Evolutionary conservation across 805 yeast genomes (phyloP), one percentile per base, ranked within the genome.

Genomic region (Kodamaea laetipori): DNA sequence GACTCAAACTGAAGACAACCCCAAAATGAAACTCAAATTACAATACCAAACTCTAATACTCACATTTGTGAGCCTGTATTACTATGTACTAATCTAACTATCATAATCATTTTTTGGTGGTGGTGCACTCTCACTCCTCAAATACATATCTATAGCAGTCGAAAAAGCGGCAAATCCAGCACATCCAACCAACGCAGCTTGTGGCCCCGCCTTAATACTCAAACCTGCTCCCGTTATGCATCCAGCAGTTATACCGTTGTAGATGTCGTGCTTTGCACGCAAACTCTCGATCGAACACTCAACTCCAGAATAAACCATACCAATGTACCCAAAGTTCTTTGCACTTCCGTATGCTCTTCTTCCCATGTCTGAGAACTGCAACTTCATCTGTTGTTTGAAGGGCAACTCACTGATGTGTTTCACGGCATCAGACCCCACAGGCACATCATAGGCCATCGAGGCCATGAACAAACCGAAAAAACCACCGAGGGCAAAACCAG

Each of bases 121-220:
- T 37, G 78, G 77, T 3, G 83, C 82, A 59, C 83, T 77, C 53
- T 90, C 97, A 54, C 86, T 81, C 54, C 90, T 78, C 84, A 90
- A 76, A 56, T 90, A 90, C 52, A 86, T 61, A 60, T 90, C 97
- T 46, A 90, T 80, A 5, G 95, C 96, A 3, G 89, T 82, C 44
- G 95, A 84, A 63, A 94, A 94, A 6, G 94, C 96, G 2, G 98
- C 97, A 70, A 94, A 94, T 6, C 97, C 99, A 19, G 95, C 97
- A 73, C 98, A 94, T 1, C 99, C 99, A 46, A 90, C 62, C 18
- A 82, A 55, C 0, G 96, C 94, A 21, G 96, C 95, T 55, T 84
- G 90, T 1, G 99, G 99, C 1, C 99, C 99, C 37, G 94, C 81
- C 60, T 86, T 88, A 53, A 86, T 77, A 1, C 97, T 95, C 41